Evolutionary conservation across 768 basidiomycete species (phyloP).

Genomic region (Hydnum rufescens): DNA sequence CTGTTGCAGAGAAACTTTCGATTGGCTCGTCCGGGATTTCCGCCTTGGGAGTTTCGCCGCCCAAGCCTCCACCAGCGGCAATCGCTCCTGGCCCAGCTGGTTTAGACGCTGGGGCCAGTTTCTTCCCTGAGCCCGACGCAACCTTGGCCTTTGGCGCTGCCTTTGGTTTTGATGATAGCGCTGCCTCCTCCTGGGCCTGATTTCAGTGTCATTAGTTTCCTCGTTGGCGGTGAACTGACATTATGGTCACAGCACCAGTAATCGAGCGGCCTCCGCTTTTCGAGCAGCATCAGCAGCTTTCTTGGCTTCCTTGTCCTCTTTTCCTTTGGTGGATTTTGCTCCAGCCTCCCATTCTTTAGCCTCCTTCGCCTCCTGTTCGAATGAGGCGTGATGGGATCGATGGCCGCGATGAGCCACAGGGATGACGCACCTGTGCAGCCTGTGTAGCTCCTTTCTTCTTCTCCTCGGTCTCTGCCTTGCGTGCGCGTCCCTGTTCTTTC

Average conservation of each 20-base stretch:
- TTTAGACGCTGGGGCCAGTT: conserved; percentile 22
- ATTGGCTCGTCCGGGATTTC: conserved; percentile 18
- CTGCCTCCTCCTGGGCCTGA: conserved; percentile 64
- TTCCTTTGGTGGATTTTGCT: conserved; percentile 42
- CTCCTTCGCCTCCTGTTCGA: conserved; percentile 48
- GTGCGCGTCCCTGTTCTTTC: conserved; percentile 77
- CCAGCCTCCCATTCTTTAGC: conserved; percentile 47
- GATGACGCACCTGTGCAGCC: conserved; percentile 28
- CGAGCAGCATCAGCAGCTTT: conserved; percentile 61
- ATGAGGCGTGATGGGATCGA: background rate
- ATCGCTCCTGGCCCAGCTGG: conserved; percentile 76
- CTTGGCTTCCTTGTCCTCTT: conserved; percentile 63
- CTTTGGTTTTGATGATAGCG: conserved; percentile 39
- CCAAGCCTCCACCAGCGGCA: conserved; percentile 38
- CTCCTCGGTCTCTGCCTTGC: conserved; percentile 79
- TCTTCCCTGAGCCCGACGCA: conserved; percentile 27
- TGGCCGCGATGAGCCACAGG: no score
- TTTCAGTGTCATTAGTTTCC: background rate
- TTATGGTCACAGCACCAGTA: conserved; percentile 25
- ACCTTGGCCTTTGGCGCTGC: conserved; percentile 33
- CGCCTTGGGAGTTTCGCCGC: conserved; percentile 10
- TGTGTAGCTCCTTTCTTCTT: conserved; percentile 50
- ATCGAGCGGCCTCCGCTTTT: conserved; percentile 67
- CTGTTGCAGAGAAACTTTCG: conserved; percentile 65
- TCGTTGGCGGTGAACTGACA: background rate